Conservation (phyloP, 1,284 basidiomycete species). For the Pterulicium gracile region DNA sequence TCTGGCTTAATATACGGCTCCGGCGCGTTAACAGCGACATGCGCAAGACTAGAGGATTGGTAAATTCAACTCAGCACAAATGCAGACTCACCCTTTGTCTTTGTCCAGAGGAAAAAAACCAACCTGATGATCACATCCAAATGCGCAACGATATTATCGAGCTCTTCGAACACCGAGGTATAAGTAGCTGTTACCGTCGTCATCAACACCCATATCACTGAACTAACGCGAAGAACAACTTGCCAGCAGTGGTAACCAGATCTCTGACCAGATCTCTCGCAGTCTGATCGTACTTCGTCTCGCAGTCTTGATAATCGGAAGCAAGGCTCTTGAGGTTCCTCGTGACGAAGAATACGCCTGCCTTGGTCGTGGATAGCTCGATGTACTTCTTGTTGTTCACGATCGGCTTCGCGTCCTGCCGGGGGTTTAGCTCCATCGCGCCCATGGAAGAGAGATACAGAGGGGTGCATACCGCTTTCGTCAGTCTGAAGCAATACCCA, state of each 20-base stretch:
- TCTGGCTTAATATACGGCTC: slow-evolving; percentile 82
- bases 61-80: too few species aligned
- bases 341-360: slow-evolving; percentile 91
- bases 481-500: slow-evolving; percentile 90
- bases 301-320: slow-evolving; percentile 65
- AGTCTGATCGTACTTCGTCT: slow-evolving; percentile 61
- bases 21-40: slow-evolving; percentile 81
- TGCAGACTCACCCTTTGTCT: too few species aligned
- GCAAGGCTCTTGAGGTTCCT: slow-evolving; percentile 62
- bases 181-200: slow-evolving; percentile 70
- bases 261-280: slow-evolving; percentile 87
- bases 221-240: slow-evolving; percentile 16
- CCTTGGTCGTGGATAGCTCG: slow-evolving; percentile 82
- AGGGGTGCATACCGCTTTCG: slow-evolving; percentile 68
- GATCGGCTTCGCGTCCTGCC: slow-evolving; percentile 74
- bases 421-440: background rate
- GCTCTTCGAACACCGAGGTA: slow-evolving; percentile 79
- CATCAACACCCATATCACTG: background rate
- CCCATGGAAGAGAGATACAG: background rate
- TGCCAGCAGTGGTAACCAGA: slow-evolving; percentile 87
- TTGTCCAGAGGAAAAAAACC: slow-evolving; percentile 13
- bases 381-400: slow-evolving; percentile 64
- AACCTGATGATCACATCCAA: slow-evolving; percentile 88
- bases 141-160: slow-evolving; percentile 83
- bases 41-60: slow-evolving; percentile 62